Percentiles rank a stretch among this genome's conserved stretches.
Conservation (phyloP, 192 early-diverging fungal genomes). For the Rhizophagus clarus region DNA sequence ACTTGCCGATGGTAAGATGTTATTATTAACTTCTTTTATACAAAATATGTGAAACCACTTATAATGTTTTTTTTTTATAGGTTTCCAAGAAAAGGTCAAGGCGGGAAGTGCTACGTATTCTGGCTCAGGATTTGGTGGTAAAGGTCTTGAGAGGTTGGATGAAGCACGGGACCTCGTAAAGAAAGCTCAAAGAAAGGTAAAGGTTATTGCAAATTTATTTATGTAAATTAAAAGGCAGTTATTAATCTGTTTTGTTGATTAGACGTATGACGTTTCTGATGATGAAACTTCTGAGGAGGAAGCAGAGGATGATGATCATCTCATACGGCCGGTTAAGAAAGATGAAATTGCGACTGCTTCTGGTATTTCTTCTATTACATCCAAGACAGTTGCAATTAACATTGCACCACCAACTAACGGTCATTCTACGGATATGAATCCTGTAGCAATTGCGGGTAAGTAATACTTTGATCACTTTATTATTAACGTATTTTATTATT, state of each 20-base stretch:
- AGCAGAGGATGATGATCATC: slow-evolving; percentile 48
- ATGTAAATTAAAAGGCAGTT: background rate
- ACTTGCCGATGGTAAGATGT: slow-evolving; percentile 63
- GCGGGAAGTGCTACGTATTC: slow-evolving; percentile 69
- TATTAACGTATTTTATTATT: background rate
- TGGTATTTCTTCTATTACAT: slow-evolving; percentile 5
- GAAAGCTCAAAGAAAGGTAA: slow-evolving; percentile 86
- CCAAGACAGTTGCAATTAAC: background rate
- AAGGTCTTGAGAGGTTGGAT: slow-evolving; percentile 93
- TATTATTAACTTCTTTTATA: slow-evolving; percentile 35
- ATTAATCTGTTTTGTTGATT: background rate
- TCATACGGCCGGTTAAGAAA: slow-evolving; percentile 45
- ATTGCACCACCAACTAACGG: slow-evolving; percentile 2
- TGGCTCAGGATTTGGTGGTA: slow-evolving; percentile 91
- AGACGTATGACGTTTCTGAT: slow-evolving; percentile 69
- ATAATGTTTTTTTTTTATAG: background rate
- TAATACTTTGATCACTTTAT: background rate
- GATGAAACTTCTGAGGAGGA: slow-evolving; percentile 73
- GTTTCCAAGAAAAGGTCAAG: slow-evolving; percentile 79
- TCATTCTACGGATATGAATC: slow-evolving; percentile 3
- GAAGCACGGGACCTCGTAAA: slow-evolving; percentile 88
- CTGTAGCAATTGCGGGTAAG: slow-evolving; percentile 14
- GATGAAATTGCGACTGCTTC: slow-evolving; percentile 35
- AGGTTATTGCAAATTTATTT: background rate
- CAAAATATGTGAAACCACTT: slow-evolving; percentile 28